A percentile compares a stretch with the other conserved stretches of the same genome.
Conservation (phyloP, 768 basidiomycete genomes). For the Lactarius indigo region DNA sequence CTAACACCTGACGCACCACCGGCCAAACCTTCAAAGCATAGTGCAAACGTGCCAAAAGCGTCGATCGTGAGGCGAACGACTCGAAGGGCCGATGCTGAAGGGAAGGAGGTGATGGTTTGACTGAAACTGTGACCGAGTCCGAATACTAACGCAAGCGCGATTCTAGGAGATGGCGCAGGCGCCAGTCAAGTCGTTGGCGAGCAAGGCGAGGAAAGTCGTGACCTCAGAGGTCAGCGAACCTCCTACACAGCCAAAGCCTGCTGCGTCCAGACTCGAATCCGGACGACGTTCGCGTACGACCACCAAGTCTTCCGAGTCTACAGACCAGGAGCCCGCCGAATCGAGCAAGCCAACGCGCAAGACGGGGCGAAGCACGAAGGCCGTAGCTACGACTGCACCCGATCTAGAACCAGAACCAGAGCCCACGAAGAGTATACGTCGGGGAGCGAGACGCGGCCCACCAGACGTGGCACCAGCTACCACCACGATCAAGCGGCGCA, state of each 20-base stretch:
- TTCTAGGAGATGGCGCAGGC: neutral
- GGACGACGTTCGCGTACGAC: conserved; percentile 30
- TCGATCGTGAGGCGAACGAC: conserved; percentile 24
- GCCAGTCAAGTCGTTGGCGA: neutral
- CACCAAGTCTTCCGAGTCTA: conserved; percentile 24
- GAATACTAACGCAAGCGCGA: neutral
- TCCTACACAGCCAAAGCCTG: conserved; percentile 7
- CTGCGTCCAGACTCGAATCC: conserved; percentile 3
- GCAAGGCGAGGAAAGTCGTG: conserved; percentile 13
- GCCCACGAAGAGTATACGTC: conserved; percentile 21
- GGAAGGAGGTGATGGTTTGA: conserved; percentile 25
- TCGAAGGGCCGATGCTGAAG: conserved; percentile 26
- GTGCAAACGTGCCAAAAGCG: conserved; percentile 5
- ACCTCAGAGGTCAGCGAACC: conserved; percentile 13
- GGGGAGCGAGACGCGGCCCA: conserved; percentile 21
- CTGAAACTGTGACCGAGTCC: neutral
- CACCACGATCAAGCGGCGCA: conserved; percentile 20
- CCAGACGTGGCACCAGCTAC: conserved; percentile 13
- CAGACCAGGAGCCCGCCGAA: conserved; percentile 19
- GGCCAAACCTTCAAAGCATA: conserved; percentile 3
- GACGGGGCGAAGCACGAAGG: conserved; percentile 14
- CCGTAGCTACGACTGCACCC: conserved; percentile 11
- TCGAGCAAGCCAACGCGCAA: conserved; percentile 16
- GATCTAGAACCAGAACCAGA: conserved; percentile 20
- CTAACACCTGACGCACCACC: conserved; percentile 12